Conservation (phyloP, 371 early-diverging fungal genomes). For the Apophysomyces variabilis region DNA sequence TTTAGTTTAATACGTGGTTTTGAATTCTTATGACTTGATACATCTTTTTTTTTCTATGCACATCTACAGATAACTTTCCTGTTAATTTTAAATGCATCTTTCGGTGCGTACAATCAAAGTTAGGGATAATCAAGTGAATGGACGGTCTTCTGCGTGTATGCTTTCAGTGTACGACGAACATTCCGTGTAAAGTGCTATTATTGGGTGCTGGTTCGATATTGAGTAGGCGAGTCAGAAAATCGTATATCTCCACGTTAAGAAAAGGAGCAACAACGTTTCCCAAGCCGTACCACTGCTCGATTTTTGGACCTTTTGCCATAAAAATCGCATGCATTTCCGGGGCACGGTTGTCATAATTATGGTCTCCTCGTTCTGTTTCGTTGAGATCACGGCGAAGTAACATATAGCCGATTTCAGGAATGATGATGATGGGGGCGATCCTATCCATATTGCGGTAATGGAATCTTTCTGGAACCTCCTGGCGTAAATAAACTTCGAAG, state of each 20-base stretch:
- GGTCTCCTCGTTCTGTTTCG: constrained; percentile 60
- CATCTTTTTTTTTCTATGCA: too few relatives aligned
- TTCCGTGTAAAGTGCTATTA: constrained; percentile 32
- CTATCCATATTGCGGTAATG: constrained; percentile 65
- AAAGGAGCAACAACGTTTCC: constrained; percentile 33
- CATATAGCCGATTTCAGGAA: constrained; percentile 69
- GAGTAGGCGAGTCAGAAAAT: constrained; percentile 33
- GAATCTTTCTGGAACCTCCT: constrained; percentile 66
- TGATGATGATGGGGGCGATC: constrained; percentile 73
- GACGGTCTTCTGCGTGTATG: background rate
- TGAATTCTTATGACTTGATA: too few relatives aligned
- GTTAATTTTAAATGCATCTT: too few relatives aligned
- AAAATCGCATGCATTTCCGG: constrained; percentile 88
- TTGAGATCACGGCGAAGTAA: constrained; percentile 33
- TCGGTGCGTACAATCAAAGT: too few relatives aligned
- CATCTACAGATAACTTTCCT: too few relatives aligned
- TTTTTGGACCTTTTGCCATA: constrained; percentile 77
- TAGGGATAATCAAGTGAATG: too few relatives aligned
- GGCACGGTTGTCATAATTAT: constrained; percentile 83
- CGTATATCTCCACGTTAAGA: constrained; percentile 44
- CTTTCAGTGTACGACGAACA: background rate
- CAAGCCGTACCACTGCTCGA: constrained; percentile 30
- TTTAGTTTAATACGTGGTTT: too few relatives aligned
- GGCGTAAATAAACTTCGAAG: constrained; percentile 63
- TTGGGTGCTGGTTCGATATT: constrained; percentile 36